A percentile compares a stretch with the other conserved stretches of the same genome.
Evolutionary conservation across 495 filamentous ascomycete genomes (phyloP).

Genomic region (Penicillium subrubescens): DNA sequence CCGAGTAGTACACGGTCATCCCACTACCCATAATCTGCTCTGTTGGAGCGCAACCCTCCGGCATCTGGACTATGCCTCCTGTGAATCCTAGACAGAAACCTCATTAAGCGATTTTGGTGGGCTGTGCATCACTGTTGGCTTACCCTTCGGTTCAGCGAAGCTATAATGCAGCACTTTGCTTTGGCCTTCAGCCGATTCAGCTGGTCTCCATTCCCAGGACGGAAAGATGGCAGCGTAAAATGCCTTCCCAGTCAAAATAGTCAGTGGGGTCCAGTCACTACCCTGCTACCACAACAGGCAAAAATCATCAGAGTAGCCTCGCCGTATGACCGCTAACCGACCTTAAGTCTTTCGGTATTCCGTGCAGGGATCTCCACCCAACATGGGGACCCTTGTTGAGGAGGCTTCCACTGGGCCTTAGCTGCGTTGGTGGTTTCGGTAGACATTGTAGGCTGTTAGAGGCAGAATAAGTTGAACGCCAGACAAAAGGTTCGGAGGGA

Average conservation of each 20-base stretch:
- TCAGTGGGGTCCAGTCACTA: background rate
- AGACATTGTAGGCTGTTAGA: constrained; percentile 2
- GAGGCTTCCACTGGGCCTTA: background rate
- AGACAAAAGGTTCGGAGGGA: constrained; percentile 1
- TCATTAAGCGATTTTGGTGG: constrained; percentile 2
- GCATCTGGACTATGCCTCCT: constrained; percentile 6
- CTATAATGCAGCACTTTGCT: background rate
- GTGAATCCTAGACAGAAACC: background rate
- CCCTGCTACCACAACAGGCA: background rate
- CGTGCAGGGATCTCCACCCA: constrained; percentile 2
- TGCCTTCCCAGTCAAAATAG: background rate
- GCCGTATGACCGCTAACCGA: background rate
- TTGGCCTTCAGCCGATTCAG: background rate
- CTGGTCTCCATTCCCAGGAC: constrained; percentile 2
- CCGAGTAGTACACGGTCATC: constrained; percentile 3
- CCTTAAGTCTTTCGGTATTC: background rate
- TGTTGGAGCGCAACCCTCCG: background rate
- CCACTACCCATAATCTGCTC: constrained; percentile 6
- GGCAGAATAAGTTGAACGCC: constrained; percentile 1
- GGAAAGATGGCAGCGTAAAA: constrained; percentile 1
- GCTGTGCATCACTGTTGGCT: constrained; percentile 2
- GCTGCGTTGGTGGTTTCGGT: constrained; percentile 1
- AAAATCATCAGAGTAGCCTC: constrained; percentile 1
- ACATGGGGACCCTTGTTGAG: constrained; percentile 1
- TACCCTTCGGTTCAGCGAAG: constrained; percentile 4